A percentile compares a stretch with the other conserved stretches of the same genome.
Conservation (phyloP, 2,329 filamentous ascomycete species). For the Verticillium tricorpus region DNA sequence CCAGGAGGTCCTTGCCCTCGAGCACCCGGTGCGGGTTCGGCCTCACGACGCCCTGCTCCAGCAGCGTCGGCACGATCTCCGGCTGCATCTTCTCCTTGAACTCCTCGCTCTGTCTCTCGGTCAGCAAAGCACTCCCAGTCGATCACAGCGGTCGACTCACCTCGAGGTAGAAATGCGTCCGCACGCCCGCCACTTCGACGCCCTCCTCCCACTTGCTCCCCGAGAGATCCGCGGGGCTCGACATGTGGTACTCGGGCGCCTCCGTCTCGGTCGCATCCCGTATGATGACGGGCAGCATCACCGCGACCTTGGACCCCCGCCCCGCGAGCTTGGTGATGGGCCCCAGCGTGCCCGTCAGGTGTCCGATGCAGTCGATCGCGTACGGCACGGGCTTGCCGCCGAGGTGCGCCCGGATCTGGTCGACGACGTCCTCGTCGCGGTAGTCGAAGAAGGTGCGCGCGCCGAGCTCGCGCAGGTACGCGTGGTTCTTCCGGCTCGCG, state of each 20-base stretch:
- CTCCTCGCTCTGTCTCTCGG: constrained; percentile 40
- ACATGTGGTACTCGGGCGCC: constrained; percentile 50
- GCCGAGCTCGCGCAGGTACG: constrained; percentile 35
- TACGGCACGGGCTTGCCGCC: constrained; percentile 29
- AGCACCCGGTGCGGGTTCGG: constrained; percentile 37
- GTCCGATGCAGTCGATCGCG: constrained; percentile 54
- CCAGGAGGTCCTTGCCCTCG: constrained; percentile 31
- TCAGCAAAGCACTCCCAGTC: constrained; percentile 1
- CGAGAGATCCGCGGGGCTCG: constrained; percentile 32
- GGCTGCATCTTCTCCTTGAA: constrained; percentile 50
- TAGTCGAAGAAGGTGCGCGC: constrained; percentile 46
- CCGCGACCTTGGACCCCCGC: constrained; percentile 45
- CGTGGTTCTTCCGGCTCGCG: constrained; percentile 41
- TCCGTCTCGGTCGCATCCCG: constrained; percentile 42
- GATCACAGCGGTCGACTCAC: constrained; percentile 25
- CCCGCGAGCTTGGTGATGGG: constrained; percentile 47
- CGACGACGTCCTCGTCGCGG: constrained; percentile 26
- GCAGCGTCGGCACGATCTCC: constrained; percentile 47
- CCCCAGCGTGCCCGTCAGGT: constrained; percentile 36
- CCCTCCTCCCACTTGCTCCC: constrained; percentile 44
- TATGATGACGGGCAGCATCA: constrained; percentile 57
- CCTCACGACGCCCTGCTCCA: constrained; percentile 31
- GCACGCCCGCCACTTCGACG: constrained; percentile 47
- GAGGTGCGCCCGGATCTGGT: constrained; percentile 24
- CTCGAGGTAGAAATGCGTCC: constrained; percentile 49